Base-by-base conservation (phyloP, 2,329 filamentous ascomycete species). In the Fusarium sororula region DNA sequence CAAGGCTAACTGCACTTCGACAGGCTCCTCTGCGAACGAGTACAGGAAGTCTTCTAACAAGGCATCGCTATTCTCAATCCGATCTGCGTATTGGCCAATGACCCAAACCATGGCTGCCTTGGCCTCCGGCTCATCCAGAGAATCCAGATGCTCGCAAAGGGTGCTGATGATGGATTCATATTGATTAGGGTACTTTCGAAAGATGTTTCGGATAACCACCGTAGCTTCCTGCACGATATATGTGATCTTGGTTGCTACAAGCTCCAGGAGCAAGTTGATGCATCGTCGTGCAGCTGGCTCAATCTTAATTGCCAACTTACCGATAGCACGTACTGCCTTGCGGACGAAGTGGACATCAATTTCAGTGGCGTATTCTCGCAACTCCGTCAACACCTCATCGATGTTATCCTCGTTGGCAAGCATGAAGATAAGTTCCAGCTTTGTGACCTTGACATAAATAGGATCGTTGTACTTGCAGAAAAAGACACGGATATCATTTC, bases 381-480 rank as follows among this genome's bases (percentile, higher is more conserved):
- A 85, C 82, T 99, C 96, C 4, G 95, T 97, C 74, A 99, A 84
- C 3, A 99, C 96, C 80, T 98, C 94, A 55, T 94, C 92, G 77
- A 99, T 99, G 81, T 99, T 99, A 79, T 92, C 93, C 83, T 98
- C 95, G 39, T 91, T 98, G 13, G 96, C 96, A 68, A 99, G 89
- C 96, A 98, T 99, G 83, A 99, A 99, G 75, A 99, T 98, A 77
- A 99, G 89, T 84, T 99, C 96, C 56, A 99, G 88, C 84, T 99
- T 99, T 22, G 96, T 99, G 58, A 99, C 96, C 83, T 99, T 99
- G 84, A 99, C 96, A 82, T 98, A 99, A 74, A 99, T 99, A 0
- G 96, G 96, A 80, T 99, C 96, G 82, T 99, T 99, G 84, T 99
- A 99, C 87, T 99, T 99, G 90, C 96, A 99, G 84, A 99, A 99